Base-by-base conservation (phyloP, 495 filamentous ascomycete genomes). In the Collariella sp. region DNA sequence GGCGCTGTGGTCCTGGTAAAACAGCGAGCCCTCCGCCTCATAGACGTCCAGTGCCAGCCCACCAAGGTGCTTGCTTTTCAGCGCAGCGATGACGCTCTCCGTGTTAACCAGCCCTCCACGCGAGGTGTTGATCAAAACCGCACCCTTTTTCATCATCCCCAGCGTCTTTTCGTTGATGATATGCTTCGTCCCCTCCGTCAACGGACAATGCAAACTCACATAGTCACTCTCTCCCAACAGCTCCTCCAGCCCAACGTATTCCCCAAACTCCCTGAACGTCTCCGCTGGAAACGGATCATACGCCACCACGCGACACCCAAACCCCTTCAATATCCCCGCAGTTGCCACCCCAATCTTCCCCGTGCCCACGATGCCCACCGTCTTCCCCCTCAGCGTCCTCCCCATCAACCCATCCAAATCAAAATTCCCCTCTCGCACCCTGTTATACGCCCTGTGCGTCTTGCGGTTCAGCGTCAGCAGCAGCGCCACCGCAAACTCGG, bases 401-500 rank as follows among this genome's bases (percentile, higher is more conserved):
- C 84, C 84, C 11, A 85, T 71, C 12, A 87, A 70, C 1, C 84
- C 77, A 57, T 84, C 79, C 24, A 87, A 77, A 43, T 72, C 77
- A 67, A 87, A 87, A 61, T 87, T 87, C 16, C 81, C 82, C 66
- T 87, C 85, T 29, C 84, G 80, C 18, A 85, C 84, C 12, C 85
- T 81, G 63, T 80, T 85, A 67, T 83, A 88, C 6, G 84, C 79
- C 20, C 83, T 81, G 63, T 87, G 85, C 15, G 80, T 84, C 56
- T 84, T 81, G 18, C 84, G 82, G 60, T 87, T 85, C 23, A 87
- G 72, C 0, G 83, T 85, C 67, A 83, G 82, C 36, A 85, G 71
- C 61, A 87, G 73, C 9, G 82, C 79, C 15, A 86, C 72, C 18
- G 84, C 77, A 62, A 85, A 87, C 69, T 87, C 84, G 58, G 84